Conservation (phyloP, 495 filamentous ascomycete species). For the Platismatia glauca region DNA sequence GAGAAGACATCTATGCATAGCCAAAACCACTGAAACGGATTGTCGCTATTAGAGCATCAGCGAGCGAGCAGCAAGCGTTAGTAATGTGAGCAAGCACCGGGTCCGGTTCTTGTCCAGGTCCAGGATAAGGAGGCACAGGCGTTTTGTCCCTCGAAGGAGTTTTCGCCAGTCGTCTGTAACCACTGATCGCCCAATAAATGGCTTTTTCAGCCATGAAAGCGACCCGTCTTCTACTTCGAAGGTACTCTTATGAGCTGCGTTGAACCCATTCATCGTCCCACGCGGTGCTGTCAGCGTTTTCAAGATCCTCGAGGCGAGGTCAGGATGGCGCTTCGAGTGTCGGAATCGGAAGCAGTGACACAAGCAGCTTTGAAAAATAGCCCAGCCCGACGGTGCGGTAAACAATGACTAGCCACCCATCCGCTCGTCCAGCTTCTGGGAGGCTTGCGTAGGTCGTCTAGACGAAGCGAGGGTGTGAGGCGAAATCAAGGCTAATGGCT, state of each 20-base stretch:
- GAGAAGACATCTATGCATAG: conserved; percentile 17
- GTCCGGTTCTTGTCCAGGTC: neutral
- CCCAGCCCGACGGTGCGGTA: neutral
- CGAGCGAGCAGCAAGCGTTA: conserved; percentile 61
- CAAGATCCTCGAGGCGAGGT: neutral
- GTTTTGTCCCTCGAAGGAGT: neutral
- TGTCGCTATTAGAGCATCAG: conserved; percentile 44
- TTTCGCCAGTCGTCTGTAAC: neutral
- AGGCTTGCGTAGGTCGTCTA: neutral
- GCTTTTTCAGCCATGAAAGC: neutral
- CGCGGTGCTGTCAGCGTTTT: neutral
- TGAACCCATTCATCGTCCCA: neutral
- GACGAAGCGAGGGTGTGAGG: neutral
- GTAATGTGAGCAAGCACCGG: conserved; percentile 24
- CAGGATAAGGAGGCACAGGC: neutral
- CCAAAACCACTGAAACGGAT: neutral
- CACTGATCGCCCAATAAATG: neutral
- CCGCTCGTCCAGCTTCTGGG: neutral
- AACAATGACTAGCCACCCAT: neutral
- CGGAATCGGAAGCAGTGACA: neutral
- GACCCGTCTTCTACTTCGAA: neutral
- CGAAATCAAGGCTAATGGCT: neutral
- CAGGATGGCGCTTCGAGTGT: neutral
- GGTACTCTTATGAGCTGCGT: neutral
- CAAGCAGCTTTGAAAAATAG: neutral